A percentile compares a stretch with the other conserved stretches of the same genome.
Conservation (phyloP, 2,329 filamentous ascomycete genomes). For the Cladorrhinum sp. region DNA sequence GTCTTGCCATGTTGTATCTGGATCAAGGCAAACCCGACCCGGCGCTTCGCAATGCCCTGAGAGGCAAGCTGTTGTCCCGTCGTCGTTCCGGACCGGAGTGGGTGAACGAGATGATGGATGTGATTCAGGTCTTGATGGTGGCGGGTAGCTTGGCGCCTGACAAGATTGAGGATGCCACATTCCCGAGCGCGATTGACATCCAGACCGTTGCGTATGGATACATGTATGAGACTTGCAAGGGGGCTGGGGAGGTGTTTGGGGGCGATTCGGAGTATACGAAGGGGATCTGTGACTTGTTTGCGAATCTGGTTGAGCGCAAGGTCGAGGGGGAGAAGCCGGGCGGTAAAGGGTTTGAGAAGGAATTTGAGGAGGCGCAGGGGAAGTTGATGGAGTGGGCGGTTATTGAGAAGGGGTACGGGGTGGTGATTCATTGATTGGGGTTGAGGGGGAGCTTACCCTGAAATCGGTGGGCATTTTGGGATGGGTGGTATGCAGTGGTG, state of each 20-base stretch:
- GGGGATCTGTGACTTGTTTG: conserved; percentile 24
- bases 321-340: conserved; percentile 15
- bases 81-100: conserved; percentile 26
- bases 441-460: too few relatives aligned
- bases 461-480: too few relatives aligned
- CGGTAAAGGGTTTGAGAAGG: conserved; percentile 22
- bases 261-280: conserved; percentile 22
- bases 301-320: conserved; percentile 6
- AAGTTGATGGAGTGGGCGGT: conserved; percentile 30
- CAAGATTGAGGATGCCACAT: conserved; percentile 10
- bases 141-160: conserved; percentile 17
- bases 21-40: conserved; percentile 20
- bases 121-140: conserved; percentile 24
- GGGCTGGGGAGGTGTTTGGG: conserved; percentile 25
- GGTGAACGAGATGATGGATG: conserved; percentile 28
- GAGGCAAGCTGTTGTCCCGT: conserved; percentile 26
- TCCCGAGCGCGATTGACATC: conserved; percentile 22
- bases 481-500: too few relatives aligned
- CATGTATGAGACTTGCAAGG: conserved; percentile 20
- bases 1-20: conserved; percentile 26
- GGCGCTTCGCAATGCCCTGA: conserved; percentile 29
- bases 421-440: neutral
- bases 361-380: conserved; percentile 26
- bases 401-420: conserved; percentile 10
- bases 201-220: conserved; percentile 27